Evolutionary conservation across 345 rosid species (phyloP).

Genomic region (Salix suchowensis): DNA sequence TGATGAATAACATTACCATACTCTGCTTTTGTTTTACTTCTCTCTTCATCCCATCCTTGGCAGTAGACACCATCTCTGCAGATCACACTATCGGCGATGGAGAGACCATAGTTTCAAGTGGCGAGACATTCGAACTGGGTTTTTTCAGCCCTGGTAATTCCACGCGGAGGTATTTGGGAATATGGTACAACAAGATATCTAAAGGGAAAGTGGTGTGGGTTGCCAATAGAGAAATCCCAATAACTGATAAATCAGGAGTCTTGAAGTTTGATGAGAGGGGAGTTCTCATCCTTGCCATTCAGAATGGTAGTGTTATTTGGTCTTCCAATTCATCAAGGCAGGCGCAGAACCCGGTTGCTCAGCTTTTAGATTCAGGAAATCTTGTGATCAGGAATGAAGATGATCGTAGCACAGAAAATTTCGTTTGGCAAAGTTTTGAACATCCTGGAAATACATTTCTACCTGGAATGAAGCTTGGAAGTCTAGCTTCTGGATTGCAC

Average conservation of each 20-base stretch:
- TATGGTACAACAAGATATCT: slow-evolving; percentile 8
- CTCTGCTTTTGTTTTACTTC: not conserved
- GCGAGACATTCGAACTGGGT: slow-evolving; percentile 26
- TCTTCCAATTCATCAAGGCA: slow-evolving; percentile 8
- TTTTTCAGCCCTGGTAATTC: slow-evolving; percentile 23
- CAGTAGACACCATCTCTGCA: slow-evolving; percentile 14
- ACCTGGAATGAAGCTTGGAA: slow-evolving; percentile 19
- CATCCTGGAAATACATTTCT: slow-evolving; percentile 16
- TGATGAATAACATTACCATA: not conserved
- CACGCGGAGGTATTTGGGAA: not conserved
- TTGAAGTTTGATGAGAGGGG: not conserved
- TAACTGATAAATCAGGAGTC: not conserved
- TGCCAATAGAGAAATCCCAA: slow-evolving; percentile 18
- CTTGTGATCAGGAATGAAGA: slow-evolving; percentile 16
- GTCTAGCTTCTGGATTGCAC: not conserved
- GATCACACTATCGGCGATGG: slow-evolving; percentile 22
- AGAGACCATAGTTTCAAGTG: slow-evolving; percentile 25
- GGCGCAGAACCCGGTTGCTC: too few relatives aligned
- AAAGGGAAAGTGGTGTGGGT: slow-evolving; percentile 9
- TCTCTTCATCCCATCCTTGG: not conserved
- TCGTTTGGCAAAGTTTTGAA: slow-evolving; percentile 26
- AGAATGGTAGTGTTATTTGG: slow-evolving; percentile 11
- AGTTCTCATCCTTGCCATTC: slow-evolving; percentile 13
- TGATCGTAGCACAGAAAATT: not conserved
- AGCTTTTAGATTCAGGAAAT: slow-evolving; percentile 7